Conservation (phyloP, 768 basidiomycete species). For the Lentinula edodes region DNA sequence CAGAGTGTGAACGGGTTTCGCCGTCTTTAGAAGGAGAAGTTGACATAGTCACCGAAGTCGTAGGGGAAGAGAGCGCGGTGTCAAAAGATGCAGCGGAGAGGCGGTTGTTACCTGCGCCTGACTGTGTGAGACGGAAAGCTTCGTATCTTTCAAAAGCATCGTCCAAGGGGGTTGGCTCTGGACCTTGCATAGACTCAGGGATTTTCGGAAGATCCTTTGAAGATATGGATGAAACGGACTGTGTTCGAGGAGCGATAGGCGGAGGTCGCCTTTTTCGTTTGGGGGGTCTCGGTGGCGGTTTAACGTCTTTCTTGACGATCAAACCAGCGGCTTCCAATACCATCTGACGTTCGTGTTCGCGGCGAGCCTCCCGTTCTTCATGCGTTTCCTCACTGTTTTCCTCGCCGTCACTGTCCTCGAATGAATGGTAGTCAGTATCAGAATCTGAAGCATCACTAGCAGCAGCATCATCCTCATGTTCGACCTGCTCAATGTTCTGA, state of each 20-base stretch:
- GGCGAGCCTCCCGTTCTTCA: constrained; percentile 50
- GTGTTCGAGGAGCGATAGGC: constrained; percentile 38
- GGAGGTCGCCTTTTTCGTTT: constrained; percentile 38
- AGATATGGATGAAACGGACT: constrained; percentile 20
- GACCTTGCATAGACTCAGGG: constrained; percentile 31
- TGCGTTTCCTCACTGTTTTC: constrained; percentile 34
- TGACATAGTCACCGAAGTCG: constrained; percentile 24
- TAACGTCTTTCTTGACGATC: constrained; percentile 60
- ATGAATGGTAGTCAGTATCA: constrained; percentile 31
- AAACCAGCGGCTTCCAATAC: constrained; percentile 90
- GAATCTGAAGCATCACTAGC: constrained; percentile 27
- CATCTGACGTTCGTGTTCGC: constrained; percentile 66
- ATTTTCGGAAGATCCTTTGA: constrained; percentile 53
- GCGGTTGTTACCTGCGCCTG: constrained; percentile 35
- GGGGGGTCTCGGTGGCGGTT: constrained; percentile 38
- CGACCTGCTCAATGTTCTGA: neutral
- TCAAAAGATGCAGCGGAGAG: constrained; percentile 64
- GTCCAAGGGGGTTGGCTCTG: constrained; percentile 45
- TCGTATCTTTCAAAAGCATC: constrained; percentile 92
- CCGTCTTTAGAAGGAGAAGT: constrained; percentile 24
- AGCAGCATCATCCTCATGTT: constrained; percentile 17
- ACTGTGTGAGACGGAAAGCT: constrained; percentile 59
- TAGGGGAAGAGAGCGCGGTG: constrained; percentile 36
- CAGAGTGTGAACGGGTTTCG: constrained; percentile 36
- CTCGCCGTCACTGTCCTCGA: constrained; percentile 32